Evolutionary conservation across 2,329 filamentous ascomycete genomes (phyloP).

Genomic region (Diaporthe ampelina): DNA sequence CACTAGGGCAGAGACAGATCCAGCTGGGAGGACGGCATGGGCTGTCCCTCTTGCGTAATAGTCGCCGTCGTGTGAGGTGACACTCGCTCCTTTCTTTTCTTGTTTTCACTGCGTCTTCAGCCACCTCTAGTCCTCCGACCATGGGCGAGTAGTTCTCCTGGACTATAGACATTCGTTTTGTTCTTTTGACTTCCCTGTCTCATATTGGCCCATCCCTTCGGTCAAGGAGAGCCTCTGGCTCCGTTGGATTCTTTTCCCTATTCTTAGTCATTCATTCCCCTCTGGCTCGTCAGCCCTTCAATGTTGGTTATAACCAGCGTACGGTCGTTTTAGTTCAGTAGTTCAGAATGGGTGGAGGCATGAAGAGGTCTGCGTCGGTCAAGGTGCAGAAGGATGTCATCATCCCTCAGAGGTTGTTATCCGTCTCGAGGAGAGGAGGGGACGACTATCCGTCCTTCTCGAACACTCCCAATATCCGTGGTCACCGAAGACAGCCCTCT

Average conservation of each 20-base stretch:
- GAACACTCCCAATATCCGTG: slow-evolving; percentile 15
- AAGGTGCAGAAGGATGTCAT: slow-evolving; percentile 34
- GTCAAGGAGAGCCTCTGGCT: slow-evolving; percentile 21
- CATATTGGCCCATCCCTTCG: slow-evolving; percentile 25
- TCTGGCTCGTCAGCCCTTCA: slow-evolving; percentile 10
- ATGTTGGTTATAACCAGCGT: not conserved
- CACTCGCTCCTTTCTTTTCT: slow-evolving; percentile 21
- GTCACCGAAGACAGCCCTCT: slow-evolving; percentile 27
- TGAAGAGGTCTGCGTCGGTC: slow-evolving; percentile 33
- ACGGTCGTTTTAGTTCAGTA: slow-evolving; percentile 10
- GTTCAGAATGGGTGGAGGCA: slow-evolving; percentile 24
- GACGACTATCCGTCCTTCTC: slow-evolving; percentile 2
- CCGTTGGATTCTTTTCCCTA: slow-evolving; percentile 7
- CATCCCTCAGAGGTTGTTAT: slow-evolving; percentile 28
- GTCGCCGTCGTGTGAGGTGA: slow-evolving; percentile 14
- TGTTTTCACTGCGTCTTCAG: not conserved
- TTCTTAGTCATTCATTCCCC: slow-evolving; percentile 4
- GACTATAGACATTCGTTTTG: slow-evolving; percentile 24
- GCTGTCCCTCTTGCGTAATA: slow-evolving; percentile 23
- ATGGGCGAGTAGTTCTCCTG: slow-evolving; percentile 1
- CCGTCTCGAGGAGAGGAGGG: slow-evolving; percentile 29
- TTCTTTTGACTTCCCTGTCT: slow-evolving; percentile 2
- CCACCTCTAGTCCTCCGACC: slow-evolving; percentile 9
- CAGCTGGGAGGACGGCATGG: slow-evolving; percentile 6
- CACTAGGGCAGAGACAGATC: slow-evolving; percentile 24